Percentiles rank a stretch among this genome's conserved stretches.
Conservation (phyloP, 192 early-diverging fungal species). For the Linnemannia zychae region DNA sequence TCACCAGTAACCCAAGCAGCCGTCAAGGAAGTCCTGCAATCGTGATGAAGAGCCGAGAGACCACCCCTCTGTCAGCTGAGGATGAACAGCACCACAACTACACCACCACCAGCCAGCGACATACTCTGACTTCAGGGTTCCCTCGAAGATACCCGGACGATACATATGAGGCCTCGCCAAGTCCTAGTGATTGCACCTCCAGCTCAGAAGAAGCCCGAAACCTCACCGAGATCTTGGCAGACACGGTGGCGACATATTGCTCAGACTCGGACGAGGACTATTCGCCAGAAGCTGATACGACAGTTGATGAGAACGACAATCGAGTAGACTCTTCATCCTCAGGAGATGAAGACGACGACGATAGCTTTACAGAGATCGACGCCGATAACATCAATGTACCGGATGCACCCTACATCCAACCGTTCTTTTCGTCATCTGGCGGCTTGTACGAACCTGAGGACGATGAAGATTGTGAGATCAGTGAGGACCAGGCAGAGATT, state of each 20-base stretch:
- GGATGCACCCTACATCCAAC: not conserved
- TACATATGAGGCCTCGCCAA: not conserved
- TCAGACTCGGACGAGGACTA: constrained; percentile 32
- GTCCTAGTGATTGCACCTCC: constrained; percentile 9
- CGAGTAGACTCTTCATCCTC: constrained; percentile 17
- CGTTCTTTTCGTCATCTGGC: not conserved
- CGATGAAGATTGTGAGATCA: not conserved
- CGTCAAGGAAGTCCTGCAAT: constrained; percentile 43
- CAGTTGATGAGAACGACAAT: constrained; percentile 14
- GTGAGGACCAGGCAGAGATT: not conserved
- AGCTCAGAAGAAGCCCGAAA: constrained; percentile 1
- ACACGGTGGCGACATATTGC: not conserved
- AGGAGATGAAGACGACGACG: constrained; percentile 38
- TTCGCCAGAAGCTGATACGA: constrained; percentile 20
- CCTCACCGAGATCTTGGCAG: constrained; percentile 2
- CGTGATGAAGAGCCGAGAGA: not conserved
- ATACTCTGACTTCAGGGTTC: not conserved
- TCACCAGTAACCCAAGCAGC: constrained; percentile 27
- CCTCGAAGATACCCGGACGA: not conserved
- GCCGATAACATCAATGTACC: constrained; percentile 39
- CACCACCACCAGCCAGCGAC: not conserved
- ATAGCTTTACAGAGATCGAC: constrained; percentile 50
- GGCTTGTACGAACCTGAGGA: not conserved
- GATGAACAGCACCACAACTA: not conserved
- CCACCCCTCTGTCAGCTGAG: not conserved